These are phyloP conservation scores for Penstemon barbatus DNA, from an alignment of 257 asterid genomes.

Conservation along the genomic window DNA sequence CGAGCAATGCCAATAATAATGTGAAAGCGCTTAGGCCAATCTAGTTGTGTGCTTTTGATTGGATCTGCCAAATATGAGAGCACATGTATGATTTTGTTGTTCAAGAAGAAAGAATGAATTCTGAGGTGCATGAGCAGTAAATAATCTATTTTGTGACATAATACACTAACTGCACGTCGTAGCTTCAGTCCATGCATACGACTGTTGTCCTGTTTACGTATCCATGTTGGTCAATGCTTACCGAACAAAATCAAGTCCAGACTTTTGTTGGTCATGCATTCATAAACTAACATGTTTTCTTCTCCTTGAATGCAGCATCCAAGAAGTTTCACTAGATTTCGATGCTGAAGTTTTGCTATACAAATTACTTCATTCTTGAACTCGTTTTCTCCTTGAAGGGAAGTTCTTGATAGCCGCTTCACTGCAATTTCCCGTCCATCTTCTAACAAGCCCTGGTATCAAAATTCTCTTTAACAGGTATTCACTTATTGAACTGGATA, in stretches of 20 bases:
- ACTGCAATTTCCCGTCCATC: slow-evolving; percentile 39
- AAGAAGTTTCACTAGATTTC: slow-evolving; percentile 46
- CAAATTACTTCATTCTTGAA: slow-evolving; percentile 44
- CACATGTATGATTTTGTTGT: background rate
- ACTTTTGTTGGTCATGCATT: slow-evolving; percentile 42
- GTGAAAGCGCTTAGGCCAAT: slow-evolving; percentile 39
- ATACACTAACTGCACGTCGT: no score
- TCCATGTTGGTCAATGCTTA: slow-evolving; percentile 10
- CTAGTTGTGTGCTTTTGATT: slow-evolving; percentile 20
- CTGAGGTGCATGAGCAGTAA: background rate
- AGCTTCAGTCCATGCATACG: no score
- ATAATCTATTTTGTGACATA: no score
- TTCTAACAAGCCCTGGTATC: slow-evolving; percentile 30
- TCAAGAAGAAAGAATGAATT: background rate
- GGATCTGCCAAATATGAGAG: slow-evolving; percentile 27
- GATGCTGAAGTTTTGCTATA: slow-evolving; percentile 44
- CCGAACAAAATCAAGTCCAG: slow-evolving; percentile 42
- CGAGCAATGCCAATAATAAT: slow-evolving; percentile 42
- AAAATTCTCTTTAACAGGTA: background rate
- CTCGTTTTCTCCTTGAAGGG: slow-evolving; percentile 39
- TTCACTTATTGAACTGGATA: background rate
- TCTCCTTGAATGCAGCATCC: slow-evolving; percentile 45
- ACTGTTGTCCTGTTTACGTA: no score
- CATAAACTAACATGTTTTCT: slow-evolving; percentile 44
- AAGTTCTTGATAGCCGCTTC: slow-evolving; percentile 39